Evolutionary conservation across 1,284 basidiomycete genomes (phyloP), one percentile per base, ranked within the genome.

Genomic region (Trametes polyzona): DNA sequence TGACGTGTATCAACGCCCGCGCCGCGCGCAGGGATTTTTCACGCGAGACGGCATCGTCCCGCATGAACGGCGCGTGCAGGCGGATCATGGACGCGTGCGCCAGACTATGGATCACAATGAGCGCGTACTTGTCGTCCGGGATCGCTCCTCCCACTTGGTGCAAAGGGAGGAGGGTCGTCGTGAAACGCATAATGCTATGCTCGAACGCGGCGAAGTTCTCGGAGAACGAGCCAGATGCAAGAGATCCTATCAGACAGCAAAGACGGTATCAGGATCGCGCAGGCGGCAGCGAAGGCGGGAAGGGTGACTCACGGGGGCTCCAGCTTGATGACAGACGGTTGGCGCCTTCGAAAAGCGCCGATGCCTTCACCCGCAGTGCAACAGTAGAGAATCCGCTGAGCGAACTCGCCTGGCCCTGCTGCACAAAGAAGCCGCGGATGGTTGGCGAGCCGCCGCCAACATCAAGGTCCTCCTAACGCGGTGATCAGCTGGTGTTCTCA

Each of bases 331-430:
- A 78, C 26, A 90, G 70, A 52, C 78, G 74, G 59, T 84, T 80
- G 30, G 88, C 87, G 40, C 81, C 83, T 55, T 88, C 80, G 65
- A 87, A 87, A 21, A 92, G 76, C 14, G 87, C 81, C n/a, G 89
- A 84, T 10, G 87, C 87, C 72, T 92, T 92, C 43, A 81, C 85
- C 61, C 87, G 84, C 57, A 89, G 71, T 6, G 88, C 85, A 27
- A 77, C 73, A 33, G 78, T 77, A 6, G 87, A 85, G 69, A 86
- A 89, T 19, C 85, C 82, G 47, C 77, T 79, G 26, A 73, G 69
- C 9, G 74, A 65, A 33, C 76, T 73, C 6, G 81, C 76, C 52
- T 82, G 81, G 33, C 80, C 84, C 55, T 83, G 73, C 47, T 71
- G 71, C 10, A 69, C 76, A 53, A 90, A 78, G 72, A 90, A 90